Evolutionary conservation across 768 basidiomycete genomes (phyloP).

Genomic region (Suillus spraguei): DNA sequence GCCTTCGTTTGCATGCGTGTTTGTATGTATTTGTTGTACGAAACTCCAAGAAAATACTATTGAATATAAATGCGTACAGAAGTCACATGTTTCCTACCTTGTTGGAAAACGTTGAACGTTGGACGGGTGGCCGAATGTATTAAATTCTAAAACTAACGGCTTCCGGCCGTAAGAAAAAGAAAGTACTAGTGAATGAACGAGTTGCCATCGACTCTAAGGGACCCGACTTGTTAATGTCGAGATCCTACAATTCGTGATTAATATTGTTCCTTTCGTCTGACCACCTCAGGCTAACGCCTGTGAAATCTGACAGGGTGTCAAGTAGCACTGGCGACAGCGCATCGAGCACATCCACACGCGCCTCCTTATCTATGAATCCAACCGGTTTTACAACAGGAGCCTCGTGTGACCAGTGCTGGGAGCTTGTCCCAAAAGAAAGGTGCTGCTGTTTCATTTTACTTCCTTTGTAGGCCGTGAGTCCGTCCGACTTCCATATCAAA

Average conservation of each 20-base stretch:
- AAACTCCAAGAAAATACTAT: too few relatives aligned
- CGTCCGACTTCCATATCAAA: neutral
- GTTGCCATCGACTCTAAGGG: neutral
- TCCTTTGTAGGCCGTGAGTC: neutral
- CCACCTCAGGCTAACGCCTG: neutral
- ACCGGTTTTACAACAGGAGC: neutral
- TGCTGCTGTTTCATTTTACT: neutral
- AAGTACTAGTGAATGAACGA: neutral
- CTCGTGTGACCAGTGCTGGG: neutral
- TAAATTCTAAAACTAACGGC: neutral
- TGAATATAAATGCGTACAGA: too few relatives aligned
- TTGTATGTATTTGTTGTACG: neutral
- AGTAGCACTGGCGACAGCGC: neutral
- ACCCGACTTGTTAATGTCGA: neutral
- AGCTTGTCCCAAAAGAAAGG: neutral
- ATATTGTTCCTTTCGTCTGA: neutral
- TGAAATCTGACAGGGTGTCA: neutral
- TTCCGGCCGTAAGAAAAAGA: neutral
- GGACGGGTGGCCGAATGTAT: neutral
- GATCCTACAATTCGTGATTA: neutral
- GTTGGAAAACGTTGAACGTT: neutral
- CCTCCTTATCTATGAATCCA: neutral
- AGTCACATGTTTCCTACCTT: neutral
- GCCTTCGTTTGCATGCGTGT: too few relatives aligned
- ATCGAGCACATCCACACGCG: neutral